phyloP scores from a whole-genome alignment of 1,139 yeast species.

The Blastobotrys aristatus region DNA sequence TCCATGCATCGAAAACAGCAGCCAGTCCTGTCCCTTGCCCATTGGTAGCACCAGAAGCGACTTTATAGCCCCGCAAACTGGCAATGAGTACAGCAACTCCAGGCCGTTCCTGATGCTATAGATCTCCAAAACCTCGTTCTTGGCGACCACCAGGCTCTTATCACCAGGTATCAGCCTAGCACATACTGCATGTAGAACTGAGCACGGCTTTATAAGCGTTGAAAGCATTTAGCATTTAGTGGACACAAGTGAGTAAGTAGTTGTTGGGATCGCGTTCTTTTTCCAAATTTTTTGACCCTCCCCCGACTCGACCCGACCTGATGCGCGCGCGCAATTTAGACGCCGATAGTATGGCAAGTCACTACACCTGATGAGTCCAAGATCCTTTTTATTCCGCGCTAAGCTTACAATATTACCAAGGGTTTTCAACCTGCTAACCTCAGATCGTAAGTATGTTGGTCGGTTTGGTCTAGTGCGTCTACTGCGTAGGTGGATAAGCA shows the following conservation, averaged over 20 bases:
- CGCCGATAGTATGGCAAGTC: too few species aligned
- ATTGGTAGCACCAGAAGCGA: slow-evolving; percentile 16
- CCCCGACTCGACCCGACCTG: too few species aligned
- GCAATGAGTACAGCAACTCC: slow-evolving; percentile 14
- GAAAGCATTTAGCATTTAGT: slow-evolving; percentile 9
- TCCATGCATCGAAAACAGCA: slow-evolving; percentile 14
- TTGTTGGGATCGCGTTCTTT: too few species aligned
- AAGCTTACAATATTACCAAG: too few species aligned
- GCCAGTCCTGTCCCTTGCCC: slow-evolving; percentile 12
- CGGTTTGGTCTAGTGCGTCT: too few species aligned
- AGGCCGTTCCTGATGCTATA: slow-evolving; percentile 16
- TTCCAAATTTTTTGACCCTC: too few species aligned
- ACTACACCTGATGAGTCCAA: too few species aligned
- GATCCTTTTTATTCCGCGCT: too few species aligned
- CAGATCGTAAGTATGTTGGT: too few species aligned
- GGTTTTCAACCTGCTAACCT: too few species aligned
- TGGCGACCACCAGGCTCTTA: slow-evolving; percentile 14
- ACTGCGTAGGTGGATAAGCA: too few species aligned
- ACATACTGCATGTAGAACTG: slow-evolving; percentile 9
- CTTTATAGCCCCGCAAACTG: slow-evolving; percentile 15
- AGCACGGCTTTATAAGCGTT: slow-evolving; percentile 13
- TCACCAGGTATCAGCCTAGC: slow-evolving; percentile 10
- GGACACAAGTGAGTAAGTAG: not conserved
- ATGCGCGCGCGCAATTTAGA: too few species aligned
- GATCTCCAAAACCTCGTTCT: slow-evolving; percentile 12